Evolutionary conservation across 1,139 yeast genomes (phyloP).

Genomic region (Debaryomyces subglobosus): DNA sequence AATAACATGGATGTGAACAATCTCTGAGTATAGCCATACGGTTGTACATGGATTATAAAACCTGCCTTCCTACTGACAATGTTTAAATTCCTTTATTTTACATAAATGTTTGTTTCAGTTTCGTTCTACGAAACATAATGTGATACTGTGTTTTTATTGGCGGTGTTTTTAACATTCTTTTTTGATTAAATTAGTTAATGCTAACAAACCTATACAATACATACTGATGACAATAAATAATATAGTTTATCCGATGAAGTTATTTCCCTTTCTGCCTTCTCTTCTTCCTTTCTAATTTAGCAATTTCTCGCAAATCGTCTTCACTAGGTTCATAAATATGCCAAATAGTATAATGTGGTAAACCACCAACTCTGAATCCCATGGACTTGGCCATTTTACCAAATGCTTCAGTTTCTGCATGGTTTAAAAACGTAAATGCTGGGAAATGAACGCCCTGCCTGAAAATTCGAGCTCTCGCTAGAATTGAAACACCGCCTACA

Average conservation of each 20-base stretch:
- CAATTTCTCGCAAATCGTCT: slow-evolving; percentile 79
- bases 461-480: slow-evolving; percentile 81
- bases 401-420: slow-evolving; percentile 92
- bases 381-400: slow-evolving; percentile 83
- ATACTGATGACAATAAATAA: background rate
- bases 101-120: slow-evolving; percentile 2
- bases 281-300: slow-evolving; percentile 69
- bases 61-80: slow-evolving; percentile 58
- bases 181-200: background rate
- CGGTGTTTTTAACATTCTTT: background rate
- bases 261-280: slow-evolving; percentile 41
- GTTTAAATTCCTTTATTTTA: slow-evolving; percentile 18
- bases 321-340: slow-evolving; percentile 89
- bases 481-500: slow-evolving; percentile 86
- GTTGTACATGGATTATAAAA: slow-evolving; percentile 47
- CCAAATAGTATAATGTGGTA: slow-evolving; percentile 91
- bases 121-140: background rate
- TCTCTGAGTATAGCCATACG: slow-evolving; percentile 53
- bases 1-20: slow-evolving; percentile 57
- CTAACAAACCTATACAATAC: background rate
- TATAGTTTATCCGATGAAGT: background rate
- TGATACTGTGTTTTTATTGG: no score
- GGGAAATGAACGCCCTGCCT: slow-evolving; percentile 86
- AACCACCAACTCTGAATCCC: slow-evolving; percentile 82
- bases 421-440: slow-evolving; percentile 84